A percentile compares a stretch with the other conserved stretches of the same genome.
phyloP scores from a whole-genome alignment of 2,329 filamentous ascomycete species.

The Fusarium sp. region DNA sequence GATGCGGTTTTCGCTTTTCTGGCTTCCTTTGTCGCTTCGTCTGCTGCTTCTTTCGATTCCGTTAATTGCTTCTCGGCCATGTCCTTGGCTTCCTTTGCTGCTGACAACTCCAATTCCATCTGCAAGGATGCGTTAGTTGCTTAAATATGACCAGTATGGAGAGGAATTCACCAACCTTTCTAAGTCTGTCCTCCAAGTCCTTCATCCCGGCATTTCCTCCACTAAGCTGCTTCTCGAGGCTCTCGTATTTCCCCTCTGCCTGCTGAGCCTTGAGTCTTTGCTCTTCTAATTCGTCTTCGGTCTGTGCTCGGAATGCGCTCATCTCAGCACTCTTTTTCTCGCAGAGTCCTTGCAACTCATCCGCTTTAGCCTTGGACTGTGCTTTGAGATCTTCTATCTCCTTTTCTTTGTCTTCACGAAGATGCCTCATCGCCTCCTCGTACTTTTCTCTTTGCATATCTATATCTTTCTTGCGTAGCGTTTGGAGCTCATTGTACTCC shows the following conservation, averaged over 20 bases:
- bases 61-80: slow-evolving; percentile 56
- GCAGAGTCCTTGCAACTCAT: slow-evolving; percentile 21
- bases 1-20: slow-evolving; percentile 72
- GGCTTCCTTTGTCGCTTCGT: slow-evolving; percentile 67
- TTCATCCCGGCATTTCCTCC: slow-evolving; percentile 38
- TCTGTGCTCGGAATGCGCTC: slow-evolving; percentile 48
- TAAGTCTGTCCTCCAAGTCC: slow-evolving; percentile 41
- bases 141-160: slow-evolving; percentile 46
- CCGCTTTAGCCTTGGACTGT: slow-evolving; percentile 28
- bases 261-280: slow-evolving; percentile 44
- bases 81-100: slow-evolving; percentile 73
- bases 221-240: slow-evolving; percentile 49
- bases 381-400: slow-evolving; percentile 57
- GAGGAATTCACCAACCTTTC: slow-evolving; percentile 43
- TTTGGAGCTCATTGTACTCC: slow-evolving; percentile 57
- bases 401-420: slow-evolving; percentile 54
- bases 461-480: slow-evolving; percentile 32
- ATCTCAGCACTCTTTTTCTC: slow-evolving; percentile 30
- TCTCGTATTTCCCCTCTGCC: slow-evolving; percentile 41
- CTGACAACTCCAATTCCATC: slow-evolving; percentile 51
- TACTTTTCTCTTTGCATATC: slow-evolving; percentile 28
- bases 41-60: slow-evolving; percentile 67
- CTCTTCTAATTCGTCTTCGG: slow-evolving; percentile 40
- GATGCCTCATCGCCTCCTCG: slow-evolving; percentile 16
- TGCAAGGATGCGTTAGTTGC: slow-evolving; percentile 38